A percentile compares a stretch with the other conserved stretches of the same genome.
phyloP scores from a whole-genome alignment of 2,329 filamentous ascomycete species.

The Penicillium sp. region DNA sequence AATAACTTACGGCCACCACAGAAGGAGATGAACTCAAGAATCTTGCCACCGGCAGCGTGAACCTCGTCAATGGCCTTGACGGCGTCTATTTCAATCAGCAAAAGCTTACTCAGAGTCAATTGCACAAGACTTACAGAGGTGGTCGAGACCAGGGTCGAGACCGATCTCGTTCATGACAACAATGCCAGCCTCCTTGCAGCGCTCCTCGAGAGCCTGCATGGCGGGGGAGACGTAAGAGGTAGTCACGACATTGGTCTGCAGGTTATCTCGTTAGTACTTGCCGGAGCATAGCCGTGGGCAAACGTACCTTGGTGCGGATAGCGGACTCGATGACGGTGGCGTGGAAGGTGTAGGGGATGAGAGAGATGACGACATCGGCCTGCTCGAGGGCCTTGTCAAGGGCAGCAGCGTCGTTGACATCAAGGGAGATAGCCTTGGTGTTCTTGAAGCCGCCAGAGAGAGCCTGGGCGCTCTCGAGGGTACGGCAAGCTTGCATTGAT shows the following conservation, averaged over 20 bases:
- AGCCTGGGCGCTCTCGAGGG: constrained; percentile 72
- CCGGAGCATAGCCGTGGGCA: background rate
- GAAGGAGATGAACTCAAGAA: constrained; percentile 77
- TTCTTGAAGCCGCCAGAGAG: constrained; percentile 72
- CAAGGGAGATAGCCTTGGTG: constrained; percentile 74
- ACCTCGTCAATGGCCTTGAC: constrained; percentile 79
- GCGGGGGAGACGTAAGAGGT: constrained; percentile 91
- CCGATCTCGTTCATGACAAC: constrained; percentile 98
- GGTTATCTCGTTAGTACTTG: background rate
- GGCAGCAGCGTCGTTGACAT: constrained; percentile 74
- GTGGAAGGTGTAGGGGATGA: constrained; percentile 93
- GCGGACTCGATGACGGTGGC: constrained; percentile 88
- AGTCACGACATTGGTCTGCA: constrained; percentile 87
- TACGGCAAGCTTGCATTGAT: constrained; percentile 68
- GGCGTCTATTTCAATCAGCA: constrained; percentile 56
- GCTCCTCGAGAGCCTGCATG: constrained; percentile 83
- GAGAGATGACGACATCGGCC: constrained; percentile 73
- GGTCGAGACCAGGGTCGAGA: constrained; percentile 25
- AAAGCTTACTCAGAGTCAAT: background rate
- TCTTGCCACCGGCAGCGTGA: constrained; percentile 84
- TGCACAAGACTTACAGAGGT: constrained; percentile 18
- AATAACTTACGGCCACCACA: constrained; percentile 63
- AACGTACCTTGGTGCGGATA: constrained; percentile 69
- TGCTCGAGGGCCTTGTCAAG: constrained; percentile 80
- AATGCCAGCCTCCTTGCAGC: constrained; percentile 86